Conservation (phyloP, 2,329 filamentous ascomycete genomes). For the Neopestalotiopsis clavispora region DNA sequence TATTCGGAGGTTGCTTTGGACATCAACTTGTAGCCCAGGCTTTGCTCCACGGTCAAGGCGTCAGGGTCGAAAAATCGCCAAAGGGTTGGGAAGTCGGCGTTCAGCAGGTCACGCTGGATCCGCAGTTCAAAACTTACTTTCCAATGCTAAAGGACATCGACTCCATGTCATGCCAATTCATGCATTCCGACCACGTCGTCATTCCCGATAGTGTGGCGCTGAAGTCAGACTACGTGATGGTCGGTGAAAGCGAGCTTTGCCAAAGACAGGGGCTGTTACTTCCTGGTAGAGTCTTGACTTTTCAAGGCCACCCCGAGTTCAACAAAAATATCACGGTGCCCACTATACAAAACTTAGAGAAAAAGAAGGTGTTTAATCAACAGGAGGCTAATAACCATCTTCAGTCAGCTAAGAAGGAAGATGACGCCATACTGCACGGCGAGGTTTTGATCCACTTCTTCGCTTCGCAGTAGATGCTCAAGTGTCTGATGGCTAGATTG, state of each 20-base stretch:
- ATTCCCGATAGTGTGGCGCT: background rate
- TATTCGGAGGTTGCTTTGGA: conserved; percentile 20
- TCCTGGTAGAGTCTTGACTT: conserved; percentile 20
- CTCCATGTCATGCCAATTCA: conserved; percentile 16
- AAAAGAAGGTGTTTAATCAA: background rate
- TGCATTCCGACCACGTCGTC: conserved; percentile 17
- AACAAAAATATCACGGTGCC: background rate
- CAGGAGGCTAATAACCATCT: no score
- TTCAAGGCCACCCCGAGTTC: conserved; percentile 20
- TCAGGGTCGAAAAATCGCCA: background rate
- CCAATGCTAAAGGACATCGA: background rate
- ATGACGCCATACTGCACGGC: background rate
- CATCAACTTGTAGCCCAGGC: conserved; percentile 19
- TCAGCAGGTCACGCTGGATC: conserved; percentile 3
- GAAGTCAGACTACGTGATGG: conserved; percentile 9
- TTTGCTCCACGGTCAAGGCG: conserved; percentile 5
- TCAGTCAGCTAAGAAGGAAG: background rate
- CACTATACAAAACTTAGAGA: background rate
- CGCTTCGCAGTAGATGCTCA: background rate
- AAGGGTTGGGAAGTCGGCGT: conserved; percentile 19
- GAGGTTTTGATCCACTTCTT: background rate
- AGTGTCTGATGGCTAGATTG: background rate
- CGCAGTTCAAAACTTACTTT: background rate
- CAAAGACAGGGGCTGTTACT: conserved; percentile 16
- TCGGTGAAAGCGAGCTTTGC: conserved; percentile 15